These are phyloP conservation scores for Astragalus membranaceus DNA, from an alignment of 306 rosid genomes.

Conservation along the genomic window DNA sequence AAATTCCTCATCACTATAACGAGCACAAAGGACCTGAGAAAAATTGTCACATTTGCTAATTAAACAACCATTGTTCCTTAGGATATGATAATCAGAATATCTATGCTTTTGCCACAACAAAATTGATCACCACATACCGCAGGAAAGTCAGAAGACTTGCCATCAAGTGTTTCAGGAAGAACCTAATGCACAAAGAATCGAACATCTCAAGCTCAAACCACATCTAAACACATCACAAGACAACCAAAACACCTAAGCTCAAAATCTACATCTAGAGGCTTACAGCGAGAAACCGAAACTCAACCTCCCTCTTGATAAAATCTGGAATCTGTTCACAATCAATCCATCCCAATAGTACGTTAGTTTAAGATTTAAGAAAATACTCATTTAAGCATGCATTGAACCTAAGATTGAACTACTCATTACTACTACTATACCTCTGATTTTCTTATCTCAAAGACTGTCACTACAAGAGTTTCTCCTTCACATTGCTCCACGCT, in stretches of 20 bases:
- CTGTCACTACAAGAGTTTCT: slow-evolving; percentile 68
- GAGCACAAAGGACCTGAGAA: slow-evolving; percentile 84
- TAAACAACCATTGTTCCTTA: background rate
- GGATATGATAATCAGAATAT: background rate
- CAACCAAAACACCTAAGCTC: background rate
- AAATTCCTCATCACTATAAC: slow-evolving; percentile 83
- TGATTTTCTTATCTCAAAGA: slow-evolving; percentile 70
- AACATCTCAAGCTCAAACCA: slow-evolving; percentile 4
- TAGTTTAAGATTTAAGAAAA: slow-evolving; percentile 8
- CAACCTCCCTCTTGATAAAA: slow-evolving; percentile 75
- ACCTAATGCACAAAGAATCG: slow-evolving; percentile 40
- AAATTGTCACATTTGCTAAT: background rate
- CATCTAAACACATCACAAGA: background rate
- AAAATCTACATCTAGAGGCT: slow-evolving; percentile 25
- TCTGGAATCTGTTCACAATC: slow-evolving; percentile 65
- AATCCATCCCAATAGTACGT: slow-evolving; percentile 4
- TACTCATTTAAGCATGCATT: background rate
- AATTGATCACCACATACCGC: slow-evolving; percentile 46
- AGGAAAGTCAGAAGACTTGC: slow-evolving; percentile 44
- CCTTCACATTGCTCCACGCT: slow-evolving; percentile 77
- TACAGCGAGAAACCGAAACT: slow-evolving; percentile 88
- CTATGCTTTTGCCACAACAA: background rate
- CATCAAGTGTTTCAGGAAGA: slow-evolving; percentile 67
- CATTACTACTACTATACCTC: slow-evolving; percentile 42
- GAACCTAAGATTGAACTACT: slow-evolving; percentile 6